Evolutionary conservation across 2,329 filamentous ascomycete species (phyloP), one percentile per base, ranked within the genome.

Genomic region (Akanthomyces uredinophilus): DNA sequence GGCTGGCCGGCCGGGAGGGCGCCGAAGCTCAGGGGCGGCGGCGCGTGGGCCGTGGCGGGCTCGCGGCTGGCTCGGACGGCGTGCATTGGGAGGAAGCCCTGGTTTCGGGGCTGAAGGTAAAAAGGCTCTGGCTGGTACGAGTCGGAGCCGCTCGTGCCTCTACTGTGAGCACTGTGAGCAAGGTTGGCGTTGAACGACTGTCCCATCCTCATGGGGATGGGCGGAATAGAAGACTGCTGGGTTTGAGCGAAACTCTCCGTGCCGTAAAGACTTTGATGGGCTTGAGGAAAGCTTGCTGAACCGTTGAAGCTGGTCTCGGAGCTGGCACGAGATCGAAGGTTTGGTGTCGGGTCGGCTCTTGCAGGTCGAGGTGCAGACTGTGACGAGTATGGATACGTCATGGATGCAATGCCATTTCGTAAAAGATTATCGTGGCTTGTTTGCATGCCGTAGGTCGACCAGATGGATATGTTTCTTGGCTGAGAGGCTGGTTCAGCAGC

Each of bases 21-120:
- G 37, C 11, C 13, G 11, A 16, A 5, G 37, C 11, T 5, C 3
- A 16, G 11, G 37, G 32, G 11, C 32, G 32, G 11, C 11, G 22
- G 22, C 8, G 39, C 5, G 14, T 32, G 20, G 5, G 18, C 2
- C 8, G 52, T 35, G 32, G 7, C 10, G 32, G 32, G 10, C 32
- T 35, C 32, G 29, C 35, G n/a, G 11, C n/a, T 20, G 27, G 13
- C 16, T 1, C 32, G 5, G 14, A 60, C 14, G 18, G 58, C 41
- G 1, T 47, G 41, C 58, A 60, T 60, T 3, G 58, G 58, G 16
- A 60, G 50, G 14, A 60, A 60, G 20, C 50, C 29, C 29, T 47
- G 58, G 29, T 27, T 37, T n/a, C 50, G 41, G 22, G 50, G 49
- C 39, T 53, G 58, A 1, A 54, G 29, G 22, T n/a, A 27, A 29